These are phyloP conservation scores for Sordariomycetes sp. DNA, from an alignment of 2,329 filamentous ascomycete genomes.

Conservation along the genomic window DNA sequence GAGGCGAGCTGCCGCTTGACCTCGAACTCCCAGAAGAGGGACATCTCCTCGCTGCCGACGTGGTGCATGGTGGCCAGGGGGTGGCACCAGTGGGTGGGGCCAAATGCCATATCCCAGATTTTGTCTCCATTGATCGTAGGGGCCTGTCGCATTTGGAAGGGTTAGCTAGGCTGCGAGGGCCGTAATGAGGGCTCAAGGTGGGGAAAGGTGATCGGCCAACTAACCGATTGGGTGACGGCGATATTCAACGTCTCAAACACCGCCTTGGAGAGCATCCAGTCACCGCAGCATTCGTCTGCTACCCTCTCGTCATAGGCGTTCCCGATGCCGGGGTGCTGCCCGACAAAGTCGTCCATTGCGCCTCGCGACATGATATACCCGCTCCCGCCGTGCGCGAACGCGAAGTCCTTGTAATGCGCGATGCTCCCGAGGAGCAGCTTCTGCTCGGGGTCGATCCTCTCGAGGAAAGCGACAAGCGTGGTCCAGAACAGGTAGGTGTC, in stretches of 20 bases:
- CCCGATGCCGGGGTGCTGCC: constrained; percentile 28
- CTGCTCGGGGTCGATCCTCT: constrained; percentile 27
- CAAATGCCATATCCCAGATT: constrained; percentile 36
- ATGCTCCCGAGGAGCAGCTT: constrained; percentile 40
- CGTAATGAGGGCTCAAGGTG: background rate
- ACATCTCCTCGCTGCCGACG: constrained; percentile 40
- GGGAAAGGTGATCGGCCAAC: background rate
- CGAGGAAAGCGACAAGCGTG: constrained; percentile 39
- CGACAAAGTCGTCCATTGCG: constrained; percentile 36
- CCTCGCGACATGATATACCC: constrained; percentile 45
- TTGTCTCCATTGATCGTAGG: constrained; percentile 48
- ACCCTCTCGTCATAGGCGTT: constrained; percentile 34
- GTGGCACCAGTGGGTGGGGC: constrained; percentile 41
- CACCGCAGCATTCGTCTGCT: constrained; percentile 36
- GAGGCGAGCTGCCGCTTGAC: constrained; percentile 24
- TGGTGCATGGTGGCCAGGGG: constrained; percentile 48
- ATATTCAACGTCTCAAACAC: constrained; percentile 28
- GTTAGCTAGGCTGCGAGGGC: constrained; percentile 29
- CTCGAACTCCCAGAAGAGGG: constrained; percentile 40
- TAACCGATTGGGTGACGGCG: constrained; percentile 1
- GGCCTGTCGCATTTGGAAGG: constrained; percentile 12
- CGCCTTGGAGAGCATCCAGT: constrained; percentile 37
- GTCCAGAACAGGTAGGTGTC: constrained; percentile 48
- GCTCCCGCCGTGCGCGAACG: constrained; percentile 47
- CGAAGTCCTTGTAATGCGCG: constrained; percentile 29